Evolutionary conservation across 768 basidiomycete species (phyloP).

Genomic region (Russula emetica): DNA sequence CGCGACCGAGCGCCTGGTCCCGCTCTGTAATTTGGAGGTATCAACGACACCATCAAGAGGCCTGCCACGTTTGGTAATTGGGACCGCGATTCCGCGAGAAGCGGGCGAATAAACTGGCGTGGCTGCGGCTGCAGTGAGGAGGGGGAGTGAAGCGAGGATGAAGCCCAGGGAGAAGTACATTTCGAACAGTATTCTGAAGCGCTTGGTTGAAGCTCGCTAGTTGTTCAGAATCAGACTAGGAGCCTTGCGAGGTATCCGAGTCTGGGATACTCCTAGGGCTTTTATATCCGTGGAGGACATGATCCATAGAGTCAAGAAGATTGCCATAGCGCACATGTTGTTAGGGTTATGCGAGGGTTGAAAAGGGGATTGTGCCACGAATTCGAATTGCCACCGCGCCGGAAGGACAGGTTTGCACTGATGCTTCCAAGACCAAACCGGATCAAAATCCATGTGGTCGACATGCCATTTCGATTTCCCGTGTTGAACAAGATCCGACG

Average conservation of each 20-base stretch:
- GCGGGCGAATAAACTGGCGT: background rate
- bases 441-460: background rate
- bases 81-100: conserved; percentile 1
- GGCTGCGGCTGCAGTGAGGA: conserved; percentile 9
- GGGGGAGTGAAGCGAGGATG: conserved; percentile 11
- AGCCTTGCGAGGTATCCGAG: background rate
- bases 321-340: background rate
- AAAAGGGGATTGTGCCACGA: too few species aligned
- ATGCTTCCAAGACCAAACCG: background rate
- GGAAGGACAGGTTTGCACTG: background rate
- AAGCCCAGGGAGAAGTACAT: conserved; percentile 12
- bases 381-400: too few species aligned
- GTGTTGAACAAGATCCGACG: background rate
- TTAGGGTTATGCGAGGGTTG: background rate
- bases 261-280: background rate
- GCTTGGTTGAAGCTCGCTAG: background rate
- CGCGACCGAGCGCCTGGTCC: background rate
- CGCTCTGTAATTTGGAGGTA: background rate
- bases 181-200: background rate
- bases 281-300: background rate
- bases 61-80: conserved; percentile 6
- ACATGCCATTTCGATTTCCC: background rate
- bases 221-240: background rate
- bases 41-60: conserved; percentile 5
- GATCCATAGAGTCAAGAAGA: background rate